Evolutionary conservation across 2,329 filamentous ascomycete species (phyloP).

Genomic region (Raffaelea ambrosiae): DNA sequence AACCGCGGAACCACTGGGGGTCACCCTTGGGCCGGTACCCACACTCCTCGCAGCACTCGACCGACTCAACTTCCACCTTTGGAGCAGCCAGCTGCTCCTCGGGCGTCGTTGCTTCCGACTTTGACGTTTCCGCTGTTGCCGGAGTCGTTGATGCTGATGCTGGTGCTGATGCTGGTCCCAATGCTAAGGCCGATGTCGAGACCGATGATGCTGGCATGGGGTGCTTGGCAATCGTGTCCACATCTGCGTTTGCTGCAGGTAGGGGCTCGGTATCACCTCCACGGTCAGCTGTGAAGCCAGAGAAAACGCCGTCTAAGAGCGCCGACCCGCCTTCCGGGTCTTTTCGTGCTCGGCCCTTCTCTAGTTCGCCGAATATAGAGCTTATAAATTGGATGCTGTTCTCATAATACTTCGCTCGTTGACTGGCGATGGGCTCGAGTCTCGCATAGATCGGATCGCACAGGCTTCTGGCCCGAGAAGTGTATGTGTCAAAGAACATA

Average conservation of each 20-base stretch:
- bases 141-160: neutral
- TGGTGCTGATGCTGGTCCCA: neutral
- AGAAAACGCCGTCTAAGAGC: no score
- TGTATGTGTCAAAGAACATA: constrained; percentile 32
- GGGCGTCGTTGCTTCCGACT: neutral
- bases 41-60: constrained; percentile 41
- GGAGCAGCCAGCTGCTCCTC: neutral
- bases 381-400: constrained; percentile 32
- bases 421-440: constrained; percentile 18
- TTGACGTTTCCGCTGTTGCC: neutral
- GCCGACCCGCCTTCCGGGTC: no score
- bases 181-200: no score
- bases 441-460: constrained; percentile 35
- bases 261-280: no score
- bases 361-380: constrained; percentile 10
- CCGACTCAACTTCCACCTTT: constrained; percentile 24
- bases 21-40: constrained; percentile 47
- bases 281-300: no score
- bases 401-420: constrained; percentile 32
- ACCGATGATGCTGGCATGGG: no score
- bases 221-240: neutral
- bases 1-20: constrained; percentile 50
- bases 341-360: no score
- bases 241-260: neutral
- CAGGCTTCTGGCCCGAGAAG: constrained; percentile 28